Base-by-base conservation (phyloP, 176 grass and related monocot genomes). In the Triticum aestivum region DNA sequence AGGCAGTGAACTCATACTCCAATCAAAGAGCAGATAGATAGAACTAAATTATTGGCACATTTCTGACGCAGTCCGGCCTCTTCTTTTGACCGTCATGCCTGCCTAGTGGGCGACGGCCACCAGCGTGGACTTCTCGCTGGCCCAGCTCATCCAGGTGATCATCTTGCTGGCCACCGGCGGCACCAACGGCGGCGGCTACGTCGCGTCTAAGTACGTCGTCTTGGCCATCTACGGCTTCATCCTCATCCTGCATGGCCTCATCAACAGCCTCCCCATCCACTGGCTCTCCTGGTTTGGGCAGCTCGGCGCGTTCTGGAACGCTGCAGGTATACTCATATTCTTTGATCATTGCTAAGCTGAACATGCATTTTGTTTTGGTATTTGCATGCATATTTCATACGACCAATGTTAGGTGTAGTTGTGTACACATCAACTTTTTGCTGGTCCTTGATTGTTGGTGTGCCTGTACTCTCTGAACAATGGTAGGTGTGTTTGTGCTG, bases 81-180 rank as follows among this genome's bases (percentile, higher is more conserved):
- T 38, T 63, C 15, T 30, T 70, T 42, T 17, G 39, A 58, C 27
- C 79, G 8, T 82, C 9, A 6, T 20, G 15, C 47, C 44, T 45
- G 52, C 29, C 23, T 41, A 97, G 94, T 97, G 92, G 92, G 86
- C 78, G 49, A 64, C 41, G 21, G 93, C 94, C 4, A 86, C 94
- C 68, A 96, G 89, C 74, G 62, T 91, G 18, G 89, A 93, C 75
- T 96, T 93, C 69, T 81, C 94, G 3, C 33, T 96, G 73, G 94
- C 94, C 2, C 94, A 96, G 80, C 73, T 96, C 32, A 15, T 96
- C 47, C 94, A 96, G 47, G 94, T 91, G 65, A 96, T 96, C 30
- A 61, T 96, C 45, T 42, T 96, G 54, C 94, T 96, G 4, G 44
- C 87, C 73, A 93, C 94, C 5, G 94, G 91, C n/a, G 91, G 91